Evolutionary conservation across 2,329 filamentous ascomycete species (phyloP).

Genomic region (Fusarium vanettenii): DNA sequence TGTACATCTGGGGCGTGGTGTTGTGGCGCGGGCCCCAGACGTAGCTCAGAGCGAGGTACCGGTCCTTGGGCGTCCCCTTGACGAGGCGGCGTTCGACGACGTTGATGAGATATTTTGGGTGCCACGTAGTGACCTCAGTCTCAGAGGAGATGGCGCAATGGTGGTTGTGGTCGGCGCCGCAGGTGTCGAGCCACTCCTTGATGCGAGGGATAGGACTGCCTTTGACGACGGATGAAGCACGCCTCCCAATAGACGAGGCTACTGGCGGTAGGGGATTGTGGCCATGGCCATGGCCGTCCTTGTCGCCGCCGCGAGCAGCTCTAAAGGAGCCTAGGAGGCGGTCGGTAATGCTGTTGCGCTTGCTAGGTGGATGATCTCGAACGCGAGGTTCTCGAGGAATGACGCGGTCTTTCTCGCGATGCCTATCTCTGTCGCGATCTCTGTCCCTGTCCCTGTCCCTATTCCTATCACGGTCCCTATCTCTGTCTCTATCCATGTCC

Average conservation of each 20-base stretch:
- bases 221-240: slow-evolving; percentile 47
- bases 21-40: slow-evolving; percentile 52
- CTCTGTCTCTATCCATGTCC: not conserved
- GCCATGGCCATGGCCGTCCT: slow-evolving; percentile 3
- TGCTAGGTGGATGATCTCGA: slow-evolving; percentile 44
- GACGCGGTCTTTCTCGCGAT: slow-evolving; percentile 36
- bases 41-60: slow-evolving; percentile 60
- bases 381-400: slow-evolving; percentile 23
- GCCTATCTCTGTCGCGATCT: slow-evolving; percentile 37
- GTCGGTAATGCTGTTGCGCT: slow-evolving; percentile 56
- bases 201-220: slow-evolving; percentile 53
- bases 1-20: slow-evolving; percentile 37
- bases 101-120: slow-evolving; percentile 56
- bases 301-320: slow-evolving; percentile 47
- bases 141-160: slow-evolving; percentile 51
- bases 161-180: slow-evolving; percentile 54
- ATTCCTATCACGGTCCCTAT: slow-evolving; percentile 4
- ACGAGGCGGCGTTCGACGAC: slow-evolving; percentile 54
- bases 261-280: slow-evolving; percentile 19
- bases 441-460: not conserved
- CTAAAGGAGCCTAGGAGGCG: slow-evolving; percentile 51
- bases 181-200: slow-evolving; percentile 57
- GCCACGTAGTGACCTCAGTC: slow-evolving; percentile 48
- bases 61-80: slow-evolving; percentile 51
- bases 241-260: slow-evolving; percentile 43